phyloP scores from a whole-genome alignment of 257 asterid species.

The Handroanthus guayacan region DNA sequence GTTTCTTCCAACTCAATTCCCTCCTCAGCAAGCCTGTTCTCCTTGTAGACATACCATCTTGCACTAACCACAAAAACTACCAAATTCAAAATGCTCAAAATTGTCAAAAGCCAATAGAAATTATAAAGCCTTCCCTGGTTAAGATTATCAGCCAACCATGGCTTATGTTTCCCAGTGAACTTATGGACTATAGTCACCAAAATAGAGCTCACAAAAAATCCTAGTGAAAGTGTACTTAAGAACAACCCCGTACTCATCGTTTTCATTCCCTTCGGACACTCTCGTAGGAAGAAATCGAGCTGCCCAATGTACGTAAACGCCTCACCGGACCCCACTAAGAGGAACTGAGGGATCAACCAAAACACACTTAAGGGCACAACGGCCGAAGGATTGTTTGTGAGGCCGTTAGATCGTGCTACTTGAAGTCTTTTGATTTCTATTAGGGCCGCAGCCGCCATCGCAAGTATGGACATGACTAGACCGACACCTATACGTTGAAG shows the following conservation, averaged over 20 bases:
- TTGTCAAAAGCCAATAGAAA: conserved; percentile 77
- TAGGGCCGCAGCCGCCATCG: conserved; percentile 68
- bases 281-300: conserved; percentile 80
- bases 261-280: conserved; percentile 92
- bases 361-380: conserved; percentile 66
- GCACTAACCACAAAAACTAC: conserved; percentile 53
- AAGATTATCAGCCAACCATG: conserved; percentile 83
- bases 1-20: conserved; percentile 74
- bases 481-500: conserved; percentile 72
- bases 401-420: conserved; percentile 48
- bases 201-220: conserved; percentile 71
- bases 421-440: conserved; percentile 59
- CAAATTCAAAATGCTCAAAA: conserved; percentile 62
- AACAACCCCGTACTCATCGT: conserved; percentile 89
- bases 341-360: conserved; percentile 74
- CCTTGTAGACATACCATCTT: conserved; percentile 81
- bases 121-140: conserved; percentile 74
- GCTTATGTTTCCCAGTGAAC: conserved; percentile 52
- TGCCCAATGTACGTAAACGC: conserved; percentile 91
- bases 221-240: conserved; percentile 77
- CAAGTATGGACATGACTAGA: conserved; percentile 52
- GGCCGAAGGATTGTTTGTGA: conserved; percentile 20
- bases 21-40: conserved; percentile 69
- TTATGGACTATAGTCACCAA: conserved; percentile 71
- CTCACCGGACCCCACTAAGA: conserved; percentile 81